Base-by-base conservation (phyloP, 495 filamentous ascomycete species). In the Aspergillus sparsus region DNA sequence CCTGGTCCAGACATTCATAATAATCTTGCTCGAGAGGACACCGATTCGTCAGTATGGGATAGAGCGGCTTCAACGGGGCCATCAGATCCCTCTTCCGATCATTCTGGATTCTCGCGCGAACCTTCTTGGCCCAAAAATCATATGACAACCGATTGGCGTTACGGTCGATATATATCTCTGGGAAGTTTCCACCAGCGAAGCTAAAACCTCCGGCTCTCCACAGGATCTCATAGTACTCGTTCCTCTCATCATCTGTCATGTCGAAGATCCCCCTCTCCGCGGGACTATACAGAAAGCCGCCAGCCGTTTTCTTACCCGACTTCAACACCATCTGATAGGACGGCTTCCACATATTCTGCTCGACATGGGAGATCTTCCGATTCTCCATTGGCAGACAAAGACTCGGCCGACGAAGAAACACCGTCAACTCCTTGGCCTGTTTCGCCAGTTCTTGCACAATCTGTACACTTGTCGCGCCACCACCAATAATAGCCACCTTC, bases 41-140 rank as follows among this genome's bases (percentile, higher is more conserved):
- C 0, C 83, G 74, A 63, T 84, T 86, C 6, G 72, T 66, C 15
- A 82, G 83, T 36, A 80, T 82, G 1, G 68, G 44, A 56, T 85
- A 77, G 0, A 78, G 81, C 27, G 71, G 73, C 36, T 82, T 65
- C 11, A 73, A 37, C 0, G 83, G 84, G 0, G 80, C 82, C 31
- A 87, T 66, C 8, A 85, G 46, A 27, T 84, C 80, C n/a, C 73
- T 60, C 52, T 78, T 76, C 16, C 57, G 58, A 0, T 80, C 74
- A 62, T 85, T 81, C 7, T 69, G 52, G 54, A 88, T 77, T 6
- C 82, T 71, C 4, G 70, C 65, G 2, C 79, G 74, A 7, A 68
- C 69, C 62, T 83, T 82, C 58, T 78, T 74, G 18, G 68, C 70
- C 83, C 82, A 87, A 70, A 85, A 86, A 35, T 80, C 69, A 64